These are phyloP conservation scores for Linanthus parryae DNA, from an alignment of 148 eudicot species.

Conservation along the genomic window DNA sequence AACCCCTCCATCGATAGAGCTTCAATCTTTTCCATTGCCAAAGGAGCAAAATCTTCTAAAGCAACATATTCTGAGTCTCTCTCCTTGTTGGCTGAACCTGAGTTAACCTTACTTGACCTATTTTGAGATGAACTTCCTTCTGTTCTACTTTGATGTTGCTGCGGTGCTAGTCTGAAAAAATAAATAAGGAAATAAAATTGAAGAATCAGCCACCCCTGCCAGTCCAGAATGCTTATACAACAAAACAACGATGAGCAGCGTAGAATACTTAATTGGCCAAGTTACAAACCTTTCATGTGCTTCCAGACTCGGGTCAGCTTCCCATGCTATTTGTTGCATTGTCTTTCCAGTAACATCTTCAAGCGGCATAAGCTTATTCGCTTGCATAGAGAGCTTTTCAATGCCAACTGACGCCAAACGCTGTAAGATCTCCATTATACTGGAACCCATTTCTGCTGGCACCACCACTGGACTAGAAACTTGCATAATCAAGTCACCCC, in stretches of 20 bases:
- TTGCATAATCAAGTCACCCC: slow-evolving; percentile 78
- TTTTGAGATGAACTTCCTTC: slow-evolving; percentile 27
- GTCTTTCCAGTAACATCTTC: slow-evolving; percentile 79
- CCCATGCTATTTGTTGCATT: slow-evolving; percentile 68
- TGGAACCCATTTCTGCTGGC: slow-evolving; percentile 80
- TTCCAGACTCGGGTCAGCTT: slow-evolving; percentile 36
- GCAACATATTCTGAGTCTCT: slow-evolving; percentile 63
- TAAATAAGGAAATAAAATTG: slow-evolving; percentile 4
- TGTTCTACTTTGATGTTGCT: slow-evolving; percentile 25
- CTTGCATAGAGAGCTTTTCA: slow-evolving; percentile 61
- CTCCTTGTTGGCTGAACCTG: slow-evolving; percentile 23
- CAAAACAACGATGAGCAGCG: too few species aligned
- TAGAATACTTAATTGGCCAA: too few species aligned
- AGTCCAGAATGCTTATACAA: not conserved
- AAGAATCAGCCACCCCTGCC: slow-evolving; percentile 7
- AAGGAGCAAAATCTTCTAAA: slow-evolving; percentile 89
- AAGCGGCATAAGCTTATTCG: slow-evolving; percentile 66
- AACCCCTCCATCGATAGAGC: slow-evolving; percentile 89
- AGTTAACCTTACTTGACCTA: slow-evolving; percentile 29
- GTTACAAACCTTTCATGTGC: slow-evolving; percentile 51
- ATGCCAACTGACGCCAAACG: slow-evolving; percentile 66
- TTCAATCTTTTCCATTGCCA: slow-evolving; percentile 94
- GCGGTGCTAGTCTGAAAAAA: slow-evolving; percentile 47
- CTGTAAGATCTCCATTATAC: slow-evolving; percentile 72
- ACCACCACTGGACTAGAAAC: slow-evolving; percentile 79